Percentiles rank a stretch among this genome's conserved stretches.
phyloP scores from a whole-genome alignment of 805 yeast genomes.

The Monosporozyma servazzii region DNA sequence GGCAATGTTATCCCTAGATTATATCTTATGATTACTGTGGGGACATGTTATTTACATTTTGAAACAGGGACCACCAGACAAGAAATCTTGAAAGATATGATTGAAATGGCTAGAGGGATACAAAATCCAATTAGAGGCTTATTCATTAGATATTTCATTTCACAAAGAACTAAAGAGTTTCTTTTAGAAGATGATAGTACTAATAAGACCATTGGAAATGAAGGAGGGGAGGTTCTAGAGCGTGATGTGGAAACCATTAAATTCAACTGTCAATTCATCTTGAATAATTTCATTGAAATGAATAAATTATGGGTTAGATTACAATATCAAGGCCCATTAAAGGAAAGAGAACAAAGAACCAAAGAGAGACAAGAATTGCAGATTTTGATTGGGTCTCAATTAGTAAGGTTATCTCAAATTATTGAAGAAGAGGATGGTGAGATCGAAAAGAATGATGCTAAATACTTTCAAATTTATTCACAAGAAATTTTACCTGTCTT shows the following conservation, averaged over 20 bases:
- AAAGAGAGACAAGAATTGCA: constrained; percentile 82
- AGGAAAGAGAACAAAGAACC: constrained; percentile 64
- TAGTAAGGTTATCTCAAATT: constrained; percentile 80
- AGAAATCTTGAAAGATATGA: constrained; percentile 89
- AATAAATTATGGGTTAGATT: constrained; percentile 94
- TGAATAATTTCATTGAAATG: constrained; percentile 91
- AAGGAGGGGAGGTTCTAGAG: neutral
- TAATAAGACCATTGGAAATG: neutral
- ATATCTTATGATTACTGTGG: constrained; percentile 91
- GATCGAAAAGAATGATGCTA: neutral
- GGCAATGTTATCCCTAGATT: constrained; percentile 88
- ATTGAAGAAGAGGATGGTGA: constrained; percentile 48
- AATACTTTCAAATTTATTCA: constrained; percentile 26
- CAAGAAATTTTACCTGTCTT: constrained; percentile 62
- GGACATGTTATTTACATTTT: constrained; percentile 74
- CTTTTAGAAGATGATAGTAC: constrained; percentile 21
- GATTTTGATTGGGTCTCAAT: constrained; percentile 85
- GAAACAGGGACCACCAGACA: constrained; percentile 57
- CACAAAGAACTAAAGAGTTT: constrained; percentile 61
- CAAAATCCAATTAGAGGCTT: constrained; percentile 92
- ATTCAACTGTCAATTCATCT: constrained; percentile 54
- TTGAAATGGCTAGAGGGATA: constrained; percentile 95
- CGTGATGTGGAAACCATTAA: constrained; percentile 1
- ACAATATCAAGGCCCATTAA: constrained; percentile 90
- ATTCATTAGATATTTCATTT: constrained; percentile 78